A percentile compares a stretch with the other conserved stretches of the same genome.
Conservation (phyloP, 352 stramenopile species). For the Globisporangium uncinulatum region DNA sequence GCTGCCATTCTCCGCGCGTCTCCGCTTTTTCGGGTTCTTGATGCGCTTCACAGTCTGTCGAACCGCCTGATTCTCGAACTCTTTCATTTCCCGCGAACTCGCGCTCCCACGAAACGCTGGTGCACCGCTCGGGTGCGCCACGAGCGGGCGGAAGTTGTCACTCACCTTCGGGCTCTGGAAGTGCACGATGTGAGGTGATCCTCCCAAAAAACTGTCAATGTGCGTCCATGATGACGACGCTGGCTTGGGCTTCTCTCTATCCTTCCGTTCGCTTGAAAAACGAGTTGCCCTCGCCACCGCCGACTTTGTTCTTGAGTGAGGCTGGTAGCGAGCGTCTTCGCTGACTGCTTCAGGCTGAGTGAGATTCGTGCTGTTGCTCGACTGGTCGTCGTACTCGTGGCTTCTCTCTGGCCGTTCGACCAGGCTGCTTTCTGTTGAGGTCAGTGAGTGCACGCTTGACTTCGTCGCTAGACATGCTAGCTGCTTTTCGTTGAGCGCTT, state of each 20-base stretch:
- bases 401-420: conserved; percentile 1
- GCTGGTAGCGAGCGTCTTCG: not conserved
- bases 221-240: conserved; percentile 53
- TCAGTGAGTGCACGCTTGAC: conserved; percentile 33
- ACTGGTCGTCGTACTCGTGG: conserved; percentile 12
- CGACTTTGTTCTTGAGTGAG: not conserved
- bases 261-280: not conserved
- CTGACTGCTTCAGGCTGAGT: conserved; percentile 3
- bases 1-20: conserved; percentile 47
- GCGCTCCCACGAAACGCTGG: conserved; percentile 1
- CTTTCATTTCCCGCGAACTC: conserved; percentile 29
- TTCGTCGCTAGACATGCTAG: conserved; percentile 11
- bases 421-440: conserved; percentile 48
- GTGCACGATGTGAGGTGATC: conserved; percentile 67
- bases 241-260: conserved; percentile 29
- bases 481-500: conserved; percentile 14
- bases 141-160: conserved; percentile 63
- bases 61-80: conserved; percentile 35
- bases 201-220: conserved; percentile 58
- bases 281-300: not conserved
- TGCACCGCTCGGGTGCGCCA: conserved; percentile 14
- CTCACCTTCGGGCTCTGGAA: conserved; percentile 78
- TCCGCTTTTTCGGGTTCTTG: conserved; percentile 44
- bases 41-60: conserved; percentile 39
- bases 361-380: conserved; percentile 6